Evolutionary conservation across 495 filamentous ascomycete genomes (phyloP).

Genomic region (Hypoxylon fragiforme): DNA sequence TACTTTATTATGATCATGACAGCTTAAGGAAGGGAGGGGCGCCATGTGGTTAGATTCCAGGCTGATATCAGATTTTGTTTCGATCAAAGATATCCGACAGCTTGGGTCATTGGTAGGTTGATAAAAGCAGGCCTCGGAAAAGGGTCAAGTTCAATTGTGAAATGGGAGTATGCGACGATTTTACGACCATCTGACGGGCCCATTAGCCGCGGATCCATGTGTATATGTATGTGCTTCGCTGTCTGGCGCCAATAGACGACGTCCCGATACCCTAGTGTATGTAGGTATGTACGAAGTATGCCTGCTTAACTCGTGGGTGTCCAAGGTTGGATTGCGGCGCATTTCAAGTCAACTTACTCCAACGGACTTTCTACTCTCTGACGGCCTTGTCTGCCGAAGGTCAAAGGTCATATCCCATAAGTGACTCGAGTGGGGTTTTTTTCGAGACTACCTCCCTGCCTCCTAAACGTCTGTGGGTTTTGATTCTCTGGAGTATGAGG

Average conservation of each 20-base stretch:
- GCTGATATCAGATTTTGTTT: background rate
- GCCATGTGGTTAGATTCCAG: conserved; percentile 8
- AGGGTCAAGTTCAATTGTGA: too few species aligned
- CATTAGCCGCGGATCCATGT: conserved; percentile 20
- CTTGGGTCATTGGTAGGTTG: background rate
- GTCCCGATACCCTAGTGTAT: too few species aligned
- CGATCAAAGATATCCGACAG: background rate
- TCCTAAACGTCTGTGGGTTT: conserved; percentile 14
- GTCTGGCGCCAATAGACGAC: conserved; percentile 16
- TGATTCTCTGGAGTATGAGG: conserved; percentile 4
- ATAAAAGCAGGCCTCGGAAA: background rate
- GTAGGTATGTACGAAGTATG: background rate
- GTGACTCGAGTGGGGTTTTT: too few species aligned
- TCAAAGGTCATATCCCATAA: too few species aligned
- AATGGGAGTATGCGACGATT: too few species aligned
- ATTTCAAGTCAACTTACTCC: too few species aligned
- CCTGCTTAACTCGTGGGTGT: background rate
- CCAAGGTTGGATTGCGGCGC: too few species aligned
- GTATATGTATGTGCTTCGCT: too few species aligned
- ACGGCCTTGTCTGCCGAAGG: too few species aligned
- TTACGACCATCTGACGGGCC: conserved; percentile 10
- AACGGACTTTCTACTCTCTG: too few species aligned
- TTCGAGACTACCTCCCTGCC: too few species aligned
- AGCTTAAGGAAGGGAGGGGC: background rate
- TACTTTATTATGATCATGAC: too few species aligned